Evolutionary conservation across 306 rosid genomes (phyloP).

Genomic region (Hippophae rhamnoides): DNA sequence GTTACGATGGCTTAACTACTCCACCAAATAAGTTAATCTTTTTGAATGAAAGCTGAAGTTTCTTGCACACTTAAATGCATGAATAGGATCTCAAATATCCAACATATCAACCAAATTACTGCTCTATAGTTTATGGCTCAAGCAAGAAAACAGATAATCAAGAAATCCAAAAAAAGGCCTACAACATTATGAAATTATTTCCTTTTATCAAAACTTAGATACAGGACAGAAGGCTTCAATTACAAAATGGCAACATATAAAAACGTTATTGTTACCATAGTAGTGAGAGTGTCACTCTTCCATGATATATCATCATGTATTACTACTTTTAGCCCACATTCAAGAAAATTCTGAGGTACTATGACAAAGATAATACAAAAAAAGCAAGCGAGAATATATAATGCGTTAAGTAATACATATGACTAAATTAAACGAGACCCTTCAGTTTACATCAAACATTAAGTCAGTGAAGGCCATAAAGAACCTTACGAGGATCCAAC

Average conservation of each 20-base stretch:
- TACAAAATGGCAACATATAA: constrained; percentile 14
- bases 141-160: too few relatives aligned
- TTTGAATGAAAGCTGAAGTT: too few relatives aligned
- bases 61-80: too few relatives aligned
- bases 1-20: too few relatives aligned
- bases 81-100: too few relatives aligned
- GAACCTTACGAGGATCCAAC: constrained; percentile 62
- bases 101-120: too few relatives aligned
- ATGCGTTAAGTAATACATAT: constrained; percentile 8
- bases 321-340: constrained; percentile 2
- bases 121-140: too few relatives aligned
- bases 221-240: background rate
- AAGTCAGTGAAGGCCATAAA: constrained; percentile 41
- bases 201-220: constrained; percentile 1
- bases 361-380: background rate
- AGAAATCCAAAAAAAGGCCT: too few relatives aligned
- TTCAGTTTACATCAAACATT: constrained; percentile 12
- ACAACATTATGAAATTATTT: background rate
- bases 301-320: background rate
- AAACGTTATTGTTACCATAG: constrained; percentile 13
- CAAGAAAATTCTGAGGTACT: constrained; percentile 3
- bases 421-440: background rate
- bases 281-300: background rate
- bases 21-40: too few relatives aligned
- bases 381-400: constrained; percentile 15